phyloP scores from a whole-genome alignment of 2,329 filamentous ascomycete genomes.

The Exophiala aquamarina region DNA sequence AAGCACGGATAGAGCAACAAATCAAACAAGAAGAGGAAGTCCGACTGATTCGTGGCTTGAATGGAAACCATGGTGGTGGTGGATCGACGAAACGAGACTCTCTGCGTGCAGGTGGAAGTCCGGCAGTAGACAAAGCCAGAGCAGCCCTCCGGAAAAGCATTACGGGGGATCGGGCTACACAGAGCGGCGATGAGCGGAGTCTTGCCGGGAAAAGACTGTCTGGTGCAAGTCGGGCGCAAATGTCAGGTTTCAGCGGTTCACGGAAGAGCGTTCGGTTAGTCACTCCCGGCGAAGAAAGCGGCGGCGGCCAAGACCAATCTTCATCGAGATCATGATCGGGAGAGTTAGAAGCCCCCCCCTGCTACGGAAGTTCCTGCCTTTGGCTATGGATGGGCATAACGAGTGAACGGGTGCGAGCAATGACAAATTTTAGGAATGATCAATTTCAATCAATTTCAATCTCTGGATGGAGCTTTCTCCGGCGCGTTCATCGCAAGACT shows the following conservation, averaged over 20 bases:
- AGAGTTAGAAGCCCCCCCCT: no score
- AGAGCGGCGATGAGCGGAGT: slow-evolving; percentile 23
- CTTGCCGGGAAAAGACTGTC: slow-evolving; percentile 24
- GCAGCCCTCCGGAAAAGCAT: slow-evolving; percentile 41
- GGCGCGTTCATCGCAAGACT: no score
- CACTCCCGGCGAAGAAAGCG: slow-evolving; percentile 42
- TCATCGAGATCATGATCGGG: neutral
- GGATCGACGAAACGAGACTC: slow-evolving; percentile 41
- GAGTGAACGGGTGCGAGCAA: no score
- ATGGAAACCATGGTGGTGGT: slow-evolving; percentile 33
- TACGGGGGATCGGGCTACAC: slow-evolving; percentile 28
- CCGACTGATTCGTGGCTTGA: slow-evolving; percentile 28
- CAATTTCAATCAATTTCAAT: no score
- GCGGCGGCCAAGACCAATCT: neutral
- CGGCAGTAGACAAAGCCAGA: slow-evolving; percentile 46
- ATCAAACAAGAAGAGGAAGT: slow-evolving; percentile 31
- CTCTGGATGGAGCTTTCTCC: no score
- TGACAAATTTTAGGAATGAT: no score
- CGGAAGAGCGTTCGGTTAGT: slow-evolving; percentile 47
- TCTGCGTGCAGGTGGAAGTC: slow-evolving; percentile 45
- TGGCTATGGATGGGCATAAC: no score
- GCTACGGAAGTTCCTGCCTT: no score
- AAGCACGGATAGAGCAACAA: slow-evolving; percentile 38
- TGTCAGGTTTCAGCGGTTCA: slow-evolving; percentile 35
- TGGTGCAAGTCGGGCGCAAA: slow-evolving; percentile 20